Evolutionary conservation across 495 filamentous ascomycete genomes (phyloP).

Genomic region (Cladorrhinum samala): DNA sequence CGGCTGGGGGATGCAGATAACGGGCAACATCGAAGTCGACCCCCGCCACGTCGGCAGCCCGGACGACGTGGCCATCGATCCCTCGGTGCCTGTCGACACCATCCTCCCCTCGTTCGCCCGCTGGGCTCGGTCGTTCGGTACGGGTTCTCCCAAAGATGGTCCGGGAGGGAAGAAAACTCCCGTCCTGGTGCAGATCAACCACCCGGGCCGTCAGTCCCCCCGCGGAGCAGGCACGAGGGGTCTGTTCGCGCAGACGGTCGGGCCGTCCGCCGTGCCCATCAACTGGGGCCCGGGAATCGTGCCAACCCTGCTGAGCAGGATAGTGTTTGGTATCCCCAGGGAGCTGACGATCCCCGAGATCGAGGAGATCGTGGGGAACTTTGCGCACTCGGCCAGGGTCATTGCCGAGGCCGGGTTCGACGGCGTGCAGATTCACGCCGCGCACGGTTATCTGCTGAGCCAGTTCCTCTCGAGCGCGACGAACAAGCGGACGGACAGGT

Average conservation of each 20-base stretch:
- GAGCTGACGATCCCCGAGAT: conserved; percentile 53
- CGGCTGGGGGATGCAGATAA: conserved; percentile 40
- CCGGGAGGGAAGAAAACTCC: conserved; percentile 33
- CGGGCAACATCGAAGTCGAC: conserved; percentile 45
- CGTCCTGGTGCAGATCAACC: conserved; percentile 50
- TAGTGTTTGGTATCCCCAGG: conserved; percentile 53
- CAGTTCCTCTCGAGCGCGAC: conserved; percentile 59
- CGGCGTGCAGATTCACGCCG: conserved; percentile 67
- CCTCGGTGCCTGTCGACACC: conserved; percentile 21
- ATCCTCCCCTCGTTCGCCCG: conserved; percentile 37
- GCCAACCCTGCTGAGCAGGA: conserved; percentile 46
- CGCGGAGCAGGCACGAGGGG: conserved; percentile 39
- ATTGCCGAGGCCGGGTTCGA: conserved; percentile 66
- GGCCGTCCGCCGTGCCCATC: conserved; percentile 40
- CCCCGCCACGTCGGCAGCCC: conserved; percentile 42
- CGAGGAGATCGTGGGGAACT: conserved; percentile 43
- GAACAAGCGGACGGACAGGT: conserved; percentile 59
- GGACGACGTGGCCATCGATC: conserved; percentile 36
- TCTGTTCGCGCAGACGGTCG: conserved; percentile 44
- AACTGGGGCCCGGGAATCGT: conserved; percentile 34
- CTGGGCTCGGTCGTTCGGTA: conserved; percentile 37
- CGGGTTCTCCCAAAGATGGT: background rate
- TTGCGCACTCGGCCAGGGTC: conserved; percentile 52
- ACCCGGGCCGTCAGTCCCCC: conserved; percentile 53
- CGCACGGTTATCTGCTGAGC: conserved; percentile 68